Evolutionary conservation across 192 early-diverging fungal genomes (phyloP), one percentile per base, ranked within the genome.

Genomic region (Podila clonocystis): DNA sequence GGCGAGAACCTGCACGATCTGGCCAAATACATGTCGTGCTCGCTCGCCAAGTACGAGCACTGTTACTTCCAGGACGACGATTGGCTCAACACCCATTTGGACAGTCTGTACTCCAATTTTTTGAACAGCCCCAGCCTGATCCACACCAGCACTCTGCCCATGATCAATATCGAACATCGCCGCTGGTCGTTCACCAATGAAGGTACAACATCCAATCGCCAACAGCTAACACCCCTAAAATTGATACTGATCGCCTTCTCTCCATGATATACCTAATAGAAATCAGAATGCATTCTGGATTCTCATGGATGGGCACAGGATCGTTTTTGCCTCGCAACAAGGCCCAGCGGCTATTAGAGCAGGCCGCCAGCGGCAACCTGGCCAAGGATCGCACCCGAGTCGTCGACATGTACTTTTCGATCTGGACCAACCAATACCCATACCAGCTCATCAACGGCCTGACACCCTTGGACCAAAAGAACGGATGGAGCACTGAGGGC

Each of bases 31-130:
- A 88, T 84, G 36, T 79, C 84, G 15, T 90, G 89, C 55, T 72
- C 85, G 15, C 65, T 88, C 52, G 89, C 89, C 19, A 77, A 83
- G 30, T 82, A 87, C 59, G 66, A 82, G 30, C 71, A 87, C 64
- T 90, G 89, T 67, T 90, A 88, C 72, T 88, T 88, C 50, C 89
- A 90, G 64, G 89, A 90, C 50, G 87, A 88, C 55, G 84, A 87
- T 62, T 86, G 86, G 76, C 63, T 89, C 26, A 87, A 89, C 58
- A 67, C 82, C 13, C 84, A 85, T 38, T 82, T 88, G 86, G 89
- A 90, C 69, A 82, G 76, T 55, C 73, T 87, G 15, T 90, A 90
- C 72, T 85, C 85, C 30, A 90, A 90, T 74, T 90, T 88, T 64
- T 68, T 90, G 49, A 80, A 73, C 1, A 75, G 80, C 49, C 89